phyloP scores from a whole-genome alignment of 2,329 filamentous ascomycete species.

The Amauroascus verrucosus region DNA sequence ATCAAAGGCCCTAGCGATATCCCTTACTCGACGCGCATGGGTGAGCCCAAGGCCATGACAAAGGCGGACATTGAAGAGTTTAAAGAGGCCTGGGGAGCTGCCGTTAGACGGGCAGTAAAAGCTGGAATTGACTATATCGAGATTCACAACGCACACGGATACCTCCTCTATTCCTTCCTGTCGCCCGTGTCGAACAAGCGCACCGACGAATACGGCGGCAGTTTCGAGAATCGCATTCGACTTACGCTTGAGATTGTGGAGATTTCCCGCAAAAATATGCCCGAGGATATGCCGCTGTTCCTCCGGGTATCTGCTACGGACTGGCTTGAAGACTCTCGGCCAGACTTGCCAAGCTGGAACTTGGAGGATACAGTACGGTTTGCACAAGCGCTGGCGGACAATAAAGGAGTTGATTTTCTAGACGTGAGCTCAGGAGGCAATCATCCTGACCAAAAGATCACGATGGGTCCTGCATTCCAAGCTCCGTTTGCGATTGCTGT shows the following conservation, averaged over 20 bases:
- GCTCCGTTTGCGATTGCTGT: conserved; percentile 60
- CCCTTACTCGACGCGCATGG: conserved; percentile 42
- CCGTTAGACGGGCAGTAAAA: conserved; percentile 50
- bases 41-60: conserved; percentile 58
- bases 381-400: conserved; percentile 55
- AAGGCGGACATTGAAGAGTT: conserved; percentile 56
- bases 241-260: conserved; percentile 59
- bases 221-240: conserved; percentile 54
- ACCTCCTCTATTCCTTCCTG: conserved; percentile 61
- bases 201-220: conserved; percentile 46
- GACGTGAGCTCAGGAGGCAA: conserved; percentile 74
- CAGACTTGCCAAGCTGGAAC: conserved; percentile 54
- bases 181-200: conserved; percentile 60
- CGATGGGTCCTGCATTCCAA: conserved; percentile 57
- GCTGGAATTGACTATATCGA: conserved; percentile 71
- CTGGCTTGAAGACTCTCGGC: conserved; percentile 56
- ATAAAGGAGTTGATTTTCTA: conserved; percentile 64
- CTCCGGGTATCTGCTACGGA: conserved; percentile 64
- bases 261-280: conserved; percentile 51
- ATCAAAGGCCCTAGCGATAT: conserved; percentile 50
- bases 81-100: conserved; percentile 52
- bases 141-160: conserved; percentile 71
- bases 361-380: conserved; percentile 54
- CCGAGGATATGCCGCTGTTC: conserved; percentile 59
- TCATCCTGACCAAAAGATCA: conserved; percentile 39